These are phyloP conservation scores for Cercophora newfieldiana DNA, from an alignment of 495 filamentous ascomycete genomes.

Conservation along the genomic window DNA sequence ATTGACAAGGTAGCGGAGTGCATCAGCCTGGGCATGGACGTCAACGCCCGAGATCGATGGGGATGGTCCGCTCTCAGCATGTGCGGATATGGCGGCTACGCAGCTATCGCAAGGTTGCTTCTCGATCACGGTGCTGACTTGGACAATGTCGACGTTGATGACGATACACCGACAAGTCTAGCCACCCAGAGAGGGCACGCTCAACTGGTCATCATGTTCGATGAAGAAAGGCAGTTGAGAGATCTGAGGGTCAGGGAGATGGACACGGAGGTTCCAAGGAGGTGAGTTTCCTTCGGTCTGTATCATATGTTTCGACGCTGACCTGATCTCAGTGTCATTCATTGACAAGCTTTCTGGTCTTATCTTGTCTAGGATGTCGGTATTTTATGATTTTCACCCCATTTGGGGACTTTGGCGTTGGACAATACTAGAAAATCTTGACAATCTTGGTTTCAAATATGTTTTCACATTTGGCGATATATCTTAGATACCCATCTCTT, in stretches of 20 bases:
- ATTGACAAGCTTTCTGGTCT: background rate
- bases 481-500: too few species aligned
- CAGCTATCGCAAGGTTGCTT: conserved; percentile 27
- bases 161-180: conserved; percentile 30
- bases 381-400: too few species aligned
- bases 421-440: too few species aligned
- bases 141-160: conserved; percentile 32
- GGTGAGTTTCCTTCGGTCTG: background rate
- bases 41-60: conserved; percentile 31
- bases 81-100: conserved; percentile 29
- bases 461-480: too few species aligned
- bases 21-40: conserved; percentile 26
- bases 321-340: background rate
- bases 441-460: too few species aligned
- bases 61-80: conserved; percentile 34
- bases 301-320: background rate
- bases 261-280: conserved; percentile 20
- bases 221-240: conserved; percentile 26
- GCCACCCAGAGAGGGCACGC: conserved; percentile 30
- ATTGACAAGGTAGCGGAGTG: conserved; percentile 26
- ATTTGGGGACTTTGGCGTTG: too few species aligned
- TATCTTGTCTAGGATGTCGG: too few species aligned
- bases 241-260: conserved; percentile 28
- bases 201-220: conserved; percentile 29
- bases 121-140: conserved; percentile 35